Evolutionary conservation across 169 alveolate species (phyloP).

Genomic region (Eimeria necatrix): DNA sequence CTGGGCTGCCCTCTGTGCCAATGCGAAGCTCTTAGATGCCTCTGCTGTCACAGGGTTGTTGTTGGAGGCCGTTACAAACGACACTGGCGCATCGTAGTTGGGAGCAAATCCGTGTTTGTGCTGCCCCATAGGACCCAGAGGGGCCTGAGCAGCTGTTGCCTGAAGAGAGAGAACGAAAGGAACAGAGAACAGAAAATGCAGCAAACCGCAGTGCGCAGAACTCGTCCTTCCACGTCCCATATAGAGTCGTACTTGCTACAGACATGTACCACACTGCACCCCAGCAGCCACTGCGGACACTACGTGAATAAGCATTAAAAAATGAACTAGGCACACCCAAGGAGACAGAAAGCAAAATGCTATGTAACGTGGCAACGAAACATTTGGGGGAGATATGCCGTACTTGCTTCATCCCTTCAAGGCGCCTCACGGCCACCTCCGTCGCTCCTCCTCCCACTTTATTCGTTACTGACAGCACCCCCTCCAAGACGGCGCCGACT

Average conservation of each 20-base stretch:
- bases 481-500: constrained; percentile 74
- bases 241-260: no score
- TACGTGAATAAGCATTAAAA: no score
- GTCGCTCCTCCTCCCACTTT: constrained; percentile 74
- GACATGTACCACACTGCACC: no score
- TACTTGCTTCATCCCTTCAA: constrained; percentile 74
- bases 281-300: no score
- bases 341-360: no score
- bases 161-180: neutral
- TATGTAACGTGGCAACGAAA: no score
- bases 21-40: constrained; percentile 56
- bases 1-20: constrained; percentile 68
- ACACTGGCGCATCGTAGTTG: constrained; percentile 59
- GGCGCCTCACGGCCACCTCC: constrained; percentile 48
- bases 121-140: constrained; percentile 68
- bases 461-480: constrained; percentile 67
- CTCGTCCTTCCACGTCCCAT: no score
- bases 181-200: neutral
- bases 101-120: constrained; percentile 9
- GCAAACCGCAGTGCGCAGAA: no score
- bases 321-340: no score
- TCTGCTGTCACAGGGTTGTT: constrained; percentile 34
- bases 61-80: constrained; percentile 52
- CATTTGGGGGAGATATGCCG: neutral
- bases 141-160: constrained; percentile 61